A percentile compares a stretch with the other conserved stretches of the same genome.
These are phyloP conservation scores for Mediolabrus comicus DNA, from an alignment of 108 stramenopile genomes.

Conservation along the genomic window DNA sequence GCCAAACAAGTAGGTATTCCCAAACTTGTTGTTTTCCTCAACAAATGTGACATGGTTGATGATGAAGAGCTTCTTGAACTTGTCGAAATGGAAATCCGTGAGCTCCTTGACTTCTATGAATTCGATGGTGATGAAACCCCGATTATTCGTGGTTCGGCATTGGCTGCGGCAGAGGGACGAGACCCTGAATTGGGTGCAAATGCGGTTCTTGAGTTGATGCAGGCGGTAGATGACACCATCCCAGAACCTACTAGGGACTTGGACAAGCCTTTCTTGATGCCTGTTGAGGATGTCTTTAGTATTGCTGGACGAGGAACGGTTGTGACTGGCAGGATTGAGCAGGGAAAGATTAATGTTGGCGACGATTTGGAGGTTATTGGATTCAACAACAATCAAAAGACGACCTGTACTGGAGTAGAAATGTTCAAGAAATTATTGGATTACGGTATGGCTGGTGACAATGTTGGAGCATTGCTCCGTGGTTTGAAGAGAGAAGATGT, in stretches of 20 bases:
- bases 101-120: conserved; percentile 96
- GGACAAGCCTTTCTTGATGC: conserved; percentile 99
- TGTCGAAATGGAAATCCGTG: conserved; percentile 99
- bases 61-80: conserved; percentile 98
- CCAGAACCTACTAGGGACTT: conserved; percentile 91
- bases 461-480: conserved; percentile 95
- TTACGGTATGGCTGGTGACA: conserved; percentile 97
- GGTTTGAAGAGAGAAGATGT: conserved; percentile 98
- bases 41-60: conserved; percentile 98
- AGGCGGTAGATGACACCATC: conserved; percentile 88
- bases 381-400: conserved; percentile 71
- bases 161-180: conserved; percentile 93
- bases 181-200: conserved; percentile 86
- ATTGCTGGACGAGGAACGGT: conserved; percentile 99
- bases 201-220: conserved; percentile 94
- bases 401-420: conserved; percentile 98
- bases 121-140: conserved; percentile 97
- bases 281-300: conserved; percentile 98
- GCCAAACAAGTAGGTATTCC: conserved; percentile 99
- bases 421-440: conserved; percentile 99
- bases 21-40: conserved; percentile 97
- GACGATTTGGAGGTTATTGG: conserved; percentile 96
- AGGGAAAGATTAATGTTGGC: conserved; percentile 93
- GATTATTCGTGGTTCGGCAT: conserved; percentile 96
- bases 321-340: conserved; percentile 97